Conservation (phyloP, 202 grass and related monocot species). For the Panicum virgatum region DNA sequence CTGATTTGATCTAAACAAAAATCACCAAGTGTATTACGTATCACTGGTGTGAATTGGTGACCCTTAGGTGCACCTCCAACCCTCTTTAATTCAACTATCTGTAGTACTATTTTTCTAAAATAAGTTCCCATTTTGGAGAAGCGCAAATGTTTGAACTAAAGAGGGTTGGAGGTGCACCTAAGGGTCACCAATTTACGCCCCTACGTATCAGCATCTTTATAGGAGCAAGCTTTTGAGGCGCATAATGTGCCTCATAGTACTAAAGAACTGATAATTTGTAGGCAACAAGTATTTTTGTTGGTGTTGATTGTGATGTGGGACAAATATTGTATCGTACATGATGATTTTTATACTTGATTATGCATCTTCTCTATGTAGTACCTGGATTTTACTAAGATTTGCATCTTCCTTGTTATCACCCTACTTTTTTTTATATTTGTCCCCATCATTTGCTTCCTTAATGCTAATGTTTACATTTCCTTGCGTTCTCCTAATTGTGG, state of each 20-base stretch:
- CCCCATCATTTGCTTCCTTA: constrained; percentile 28
- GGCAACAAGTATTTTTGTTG: background rate
- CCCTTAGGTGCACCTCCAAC: too few species aligned
- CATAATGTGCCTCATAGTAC: background rate
- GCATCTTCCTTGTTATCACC: background rate
- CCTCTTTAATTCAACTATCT: too few species aligned
- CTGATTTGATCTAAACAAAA: background rate
- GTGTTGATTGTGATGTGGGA: constrained; percentile 7
- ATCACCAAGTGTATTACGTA: background rate
- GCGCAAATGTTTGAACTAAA: too few species aligned
- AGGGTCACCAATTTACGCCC: too few species aligned
- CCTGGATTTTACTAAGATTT: constrained; percentile 5
- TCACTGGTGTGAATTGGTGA: too few species aligned
- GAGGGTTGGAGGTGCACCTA: too few species aligned
- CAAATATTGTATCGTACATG: constrained; percentile 1
- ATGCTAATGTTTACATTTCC: constrained; percentile 21
- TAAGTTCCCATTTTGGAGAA: too few species aligned
- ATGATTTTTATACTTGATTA: constrained; percentile 19
- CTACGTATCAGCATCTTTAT: background rate
- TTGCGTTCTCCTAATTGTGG: constrained; percentile 38
- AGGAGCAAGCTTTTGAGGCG: background rate
- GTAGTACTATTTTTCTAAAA: too few species aligned
- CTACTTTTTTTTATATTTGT: constrained; percentile 14
- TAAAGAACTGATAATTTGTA: background rate
- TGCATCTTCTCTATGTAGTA: background rate